Evolutionary conservation across 169 alveolate species (phyloP), one percentile per base, ranked within the genome.

Genomic region (Plasmodium berghei): DNA sequence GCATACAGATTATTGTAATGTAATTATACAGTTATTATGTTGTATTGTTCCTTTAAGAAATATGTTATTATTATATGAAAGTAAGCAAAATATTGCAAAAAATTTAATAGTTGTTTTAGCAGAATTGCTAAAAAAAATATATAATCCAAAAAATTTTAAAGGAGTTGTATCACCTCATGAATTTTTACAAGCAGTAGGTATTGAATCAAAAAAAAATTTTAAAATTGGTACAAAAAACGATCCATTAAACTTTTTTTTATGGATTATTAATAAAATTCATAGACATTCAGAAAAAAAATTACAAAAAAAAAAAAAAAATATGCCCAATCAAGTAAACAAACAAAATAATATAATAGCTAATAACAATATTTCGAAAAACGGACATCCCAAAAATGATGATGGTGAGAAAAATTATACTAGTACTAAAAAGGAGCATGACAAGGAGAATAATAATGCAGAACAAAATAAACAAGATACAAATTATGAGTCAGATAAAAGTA

Each of bases 141-240:
- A 97, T 97, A 99, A 98, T 94, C 97, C 98, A 34, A 94, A 96
- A 72, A 98, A 98, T 94, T 98, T 98, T 94, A 99, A 99, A 90
- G 99, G 99, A 12, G 96, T 98, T 75, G 99, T 98, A 14, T 97
- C 99, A 18, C 99, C 99, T 18, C 99, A 98, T 92, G 99, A 98
- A 93, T 95, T 97, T 70, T 83, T 98, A 9, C 98, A 97, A 93
- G 96, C 96, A 14, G 95, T 94, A 16, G 95, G 96, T 40, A 92
- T 94, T 28, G 95, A 93, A 28, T 92, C 96, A 5, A 83, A 80
- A 24, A 94, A 94, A 10, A 64, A 42, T 54, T 94, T 92, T 80
- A 94, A 92, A 63, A 96, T 98, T 2, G 98, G 98, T 1, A 92
- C 94, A 64, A 95, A 97, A 90, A 94, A 96, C 64, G 99, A 98